A percentile compares a stretch with the other conserved stretches of the same genome.
Evolutionary conservation across 768 basidiomycete genomes (phyloP).

Genomic region (Suillus tomentosus): DNA sequence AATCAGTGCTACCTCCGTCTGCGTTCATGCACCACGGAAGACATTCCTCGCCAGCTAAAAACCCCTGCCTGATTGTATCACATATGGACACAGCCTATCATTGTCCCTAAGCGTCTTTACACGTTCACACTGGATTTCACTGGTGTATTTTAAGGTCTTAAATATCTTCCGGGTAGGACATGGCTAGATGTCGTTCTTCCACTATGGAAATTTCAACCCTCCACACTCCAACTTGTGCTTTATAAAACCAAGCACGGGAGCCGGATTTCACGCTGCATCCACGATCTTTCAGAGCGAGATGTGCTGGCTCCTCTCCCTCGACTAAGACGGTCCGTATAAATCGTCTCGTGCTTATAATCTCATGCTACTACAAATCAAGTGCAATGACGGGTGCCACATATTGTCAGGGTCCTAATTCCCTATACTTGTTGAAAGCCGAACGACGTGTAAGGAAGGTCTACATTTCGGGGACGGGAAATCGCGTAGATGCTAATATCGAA

Average conservation of each 20-base stretch:
- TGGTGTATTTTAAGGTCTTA: conserved; percentile 33
- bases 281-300: conserved; percentile 28
- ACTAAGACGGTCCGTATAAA: conserved; percentile 31
- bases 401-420: background rate
- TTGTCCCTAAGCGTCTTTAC: conserved; percentile 9
- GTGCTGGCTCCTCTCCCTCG: conserved; percentile 26
- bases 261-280: conserved; percentile 20
- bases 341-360: conserved; percentile 33
- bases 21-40: conserved; percentile 15
- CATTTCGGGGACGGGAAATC: too few relatives aligned
- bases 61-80: conserved; percentile 16
- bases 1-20: conserved; percentile 29
- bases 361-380: conserved; percentile 28
- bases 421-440: background rate
- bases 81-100: conserved; percentile 2
- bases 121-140: conserved; percentile 33
- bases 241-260: conserved; percentile 21
- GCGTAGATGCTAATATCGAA: background rate
- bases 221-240: conserved; percentile 33
- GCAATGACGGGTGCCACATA: conserved; percentile 27
- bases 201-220: conserved; percentile 32
- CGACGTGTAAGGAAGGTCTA: too few relatives aligned
- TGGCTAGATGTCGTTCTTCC: conserved; percentile 34
- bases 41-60: conserved; percentile 26
- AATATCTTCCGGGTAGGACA: conserved; percentile 29